Base-by-base conservation (phyloP, 192 early-diverging fungal genomes). In the Globomyces pollinis-pini region DNA sequence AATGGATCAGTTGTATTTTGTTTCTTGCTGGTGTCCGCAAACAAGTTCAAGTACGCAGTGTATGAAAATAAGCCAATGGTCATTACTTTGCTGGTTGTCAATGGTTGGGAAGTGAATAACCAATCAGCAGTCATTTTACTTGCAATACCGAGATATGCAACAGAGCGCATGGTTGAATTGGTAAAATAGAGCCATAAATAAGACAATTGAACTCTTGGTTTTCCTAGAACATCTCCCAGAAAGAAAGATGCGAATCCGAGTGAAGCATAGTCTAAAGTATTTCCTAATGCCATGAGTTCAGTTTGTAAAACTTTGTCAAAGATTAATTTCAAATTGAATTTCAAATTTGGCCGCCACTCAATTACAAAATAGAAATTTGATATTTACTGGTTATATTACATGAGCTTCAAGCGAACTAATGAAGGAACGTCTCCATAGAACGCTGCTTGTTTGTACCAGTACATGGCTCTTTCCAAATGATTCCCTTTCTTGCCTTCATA, bases 111-210 rank as follows among this genome's bases (percentile, higher is more conserved):
- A 47, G 21, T 24, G 8, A 47, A 47, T 47, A 47, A 13, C 44
- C 44, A 47, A 26, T 47, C 44, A 8, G 23, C 44, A 15, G 44
- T 47, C 44, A 47, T 47, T 7, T 24, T 47, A 26, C 21, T 47
- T 47, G 44, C 44, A 20, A 20, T 26, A 20, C 23, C 5, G 6
- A 24, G 21, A 26, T 47, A 47, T 5, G 28, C 8, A 5, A 47
- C 28, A 8, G 44, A 47, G 23, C 44, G 44, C 44, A 47, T 47
- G 3, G 44, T 26, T 26, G 44, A 24, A 26, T 24, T 47, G 16
- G 44, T 47, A 26, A 47, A 47, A 47, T 47, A 47, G 21, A 47
- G n/a, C 44, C 44, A 47, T 7, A 47, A 24, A 20, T 26, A 26
- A 26, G 21, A 20, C 23, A 24, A 24, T 26, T 24, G 21, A 20